A percentile compares a stretch with the other conserved stretches of the same genome.
phyloP scores from a whole-genome alignment of 371 early-diverging fungal species.

The Funneliformis caledonium region DNA sequence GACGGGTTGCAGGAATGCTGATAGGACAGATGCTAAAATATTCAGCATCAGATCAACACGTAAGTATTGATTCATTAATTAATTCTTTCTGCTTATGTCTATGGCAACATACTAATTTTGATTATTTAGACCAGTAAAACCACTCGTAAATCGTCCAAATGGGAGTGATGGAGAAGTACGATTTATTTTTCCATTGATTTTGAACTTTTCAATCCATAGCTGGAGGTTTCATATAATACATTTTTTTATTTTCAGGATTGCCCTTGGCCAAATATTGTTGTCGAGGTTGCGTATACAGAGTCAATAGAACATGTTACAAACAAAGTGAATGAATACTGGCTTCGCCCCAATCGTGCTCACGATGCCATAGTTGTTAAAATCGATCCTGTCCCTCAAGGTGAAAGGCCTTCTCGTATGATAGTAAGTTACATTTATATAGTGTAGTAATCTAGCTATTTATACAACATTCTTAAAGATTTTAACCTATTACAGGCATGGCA shows the following conservation, averaged over 20 bases:
- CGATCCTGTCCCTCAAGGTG: slow-evolving; percentile 17
- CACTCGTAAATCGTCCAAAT: background rate
- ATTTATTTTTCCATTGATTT: background rate
- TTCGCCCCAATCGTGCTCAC: background rate
- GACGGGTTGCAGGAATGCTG: background rate
- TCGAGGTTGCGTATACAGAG: slow-evolving; percentile 8
- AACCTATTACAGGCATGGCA: slow-evolving; percentile 24
- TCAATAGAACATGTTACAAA: background rate
- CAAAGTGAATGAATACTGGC: slow-evolving; percentile 17
- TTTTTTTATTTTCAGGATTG: slow-evolving; percentile 10
- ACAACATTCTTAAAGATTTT: background rate
- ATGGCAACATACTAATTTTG: slow-evolving; percentile 4
- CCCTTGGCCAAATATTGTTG: slow-evolving; percentile 29
- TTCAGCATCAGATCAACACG: background rate
- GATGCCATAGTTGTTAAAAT: slow-evolving; percentile 33
- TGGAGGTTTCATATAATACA: slow-evolving; percentile 7
- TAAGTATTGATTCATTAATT: background rate
- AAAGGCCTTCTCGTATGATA: slow-evolving; percentile 9
- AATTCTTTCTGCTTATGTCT: background rate
- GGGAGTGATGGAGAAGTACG: background rate
- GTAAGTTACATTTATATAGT: slow-evolving; percentile 28
- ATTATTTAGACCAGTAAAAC: background rate
- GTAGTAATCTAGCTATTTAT: background rate
- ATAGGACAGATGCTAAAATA: background rate
- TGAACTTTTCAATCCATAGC: background rate